Evolutionary conservation across 2,329 filamentous ascomycete genomes (phyloP), one percentile per base, ranked within the genome.

Genomic region (Ceratocystis destructans): DNA sequence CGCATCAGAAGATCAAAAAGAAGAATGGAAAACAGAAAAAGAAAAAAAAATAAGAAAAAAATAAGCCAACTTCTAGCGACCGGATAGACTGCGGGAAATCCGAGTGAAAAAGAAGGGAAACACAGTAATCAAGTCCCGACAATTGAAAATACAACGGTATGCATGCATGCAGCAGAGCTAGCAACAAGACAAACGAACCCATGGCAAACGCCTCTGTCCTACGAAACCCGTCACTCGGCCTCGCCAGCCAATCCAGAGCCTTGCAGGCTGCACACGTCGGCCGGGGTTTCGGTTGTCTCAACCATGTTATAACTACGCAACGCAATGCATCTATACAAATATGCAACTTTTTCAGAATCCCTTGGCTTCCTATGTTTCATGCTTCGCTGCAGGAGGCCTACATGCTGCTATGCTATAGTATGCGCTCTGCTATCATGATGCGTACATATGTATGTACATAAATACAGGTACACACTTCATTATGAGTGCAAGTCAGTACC

Each of bases 301-400:
- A 61, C 0, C 88, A 83, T 75, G 89, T 87, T 0, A 83, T 87
- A 70, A 85, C 88, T 0, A 81, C 79, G 8, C 79, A 83, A 41
- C 12, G 10, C 37, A 41, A 41, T 41, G 4, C 37, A 41, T 22
- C 20, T 20, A 10, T 2, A n/a, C 46, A 22, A 48, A 48, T 3
- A 48, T 48, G 46, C 46, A n/a, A 20, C 46, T 48, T 48, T 48
- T n/a, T 41, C 46, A 15, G 1, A 5, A 31, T 31, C 15, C 50
- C 50, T 55, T 55, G 22, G 10, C 50, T 48, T 20, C 46, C 20
- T 20, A 7, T 48, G 46, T 20, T 48, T 2, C 20, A 48, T n/a
- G 6, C 20, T 22, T 48, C 20, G 46, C 50, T 55, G 50, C 50
- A 28, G 10, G 12, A 41, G 37, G 10, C 12, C 37, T 5, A 41